Conservation (phyloP, 179 eudicot species). For the Beta macrorhiza region DNA sequence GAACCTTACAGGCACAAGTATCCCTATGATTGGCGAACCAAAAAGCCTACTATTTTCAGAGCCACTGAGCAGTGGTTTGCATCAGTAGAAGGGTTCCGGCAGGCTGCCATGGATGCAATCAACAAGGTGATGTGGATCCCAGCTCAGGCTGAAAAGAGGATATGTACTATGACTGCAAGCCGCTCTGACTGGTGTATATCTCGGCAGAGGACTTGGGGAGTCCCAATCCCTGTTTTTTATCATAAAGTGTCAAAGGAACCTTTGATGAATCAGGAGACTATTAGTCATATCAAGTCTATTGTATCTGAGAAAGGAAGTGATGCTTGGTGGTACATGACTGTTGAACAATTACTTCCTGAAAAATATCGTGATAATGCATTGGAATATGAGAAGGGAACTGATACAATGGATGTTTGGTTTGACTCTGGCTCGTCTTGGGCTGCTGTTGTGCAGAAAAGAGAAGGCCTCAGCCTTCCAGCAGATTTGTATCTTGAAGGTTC, state of each 20-base stretch:
- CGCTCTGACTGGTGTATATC: slow-evolving; percentile 99
- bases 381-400: slow-evolving; percentile 78
- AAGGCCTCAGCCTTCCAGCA: slow-evolving; percentile 71
- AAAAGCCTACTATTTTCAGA: slow-evolving; percentile 95
- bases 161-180: slow-evolving; percentile 81
- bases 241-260: slow-evolving; percentile 86
- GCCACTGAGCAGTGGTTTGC: slow-evolving; percentile 99
- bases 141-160: slow-evolving; percentile 91
- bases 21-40: slow-evolving; percentile 99
- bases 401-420: slow-evolving; percentile 99
- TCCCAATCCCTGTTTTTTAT: slow-evolving; percentile 97
- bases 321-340: slow-evolving; percentile 96
- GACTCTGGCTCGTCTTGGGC: slow-evolving; percentile 99
- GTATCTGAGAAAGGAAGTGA: slow-evolving; percentile 85
- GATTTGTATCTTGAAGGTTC: slow-evolving; percentile 97
- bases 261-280: slow-evolving; percentile 84
- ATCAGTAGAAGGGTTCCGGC: slow-evolving; percentile 92
- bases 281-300: slow-evolving; percentile 75
- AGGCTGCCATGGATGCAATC: slow-evolving; percentile 84
- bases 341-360: slow-evolving; percentile 88
- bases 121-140: slow-evolving; percentile 83
- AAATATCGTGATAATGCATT: slow-evolving; percentile 70
- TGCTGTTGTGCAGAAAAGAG: slow-evolving; percentile 79
- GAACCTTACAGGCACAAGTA: slow-evolving; percentile 96
- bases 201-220: slow-evolving; percentile 98